Percentiles rank a stretch among this genome's conserved stretches.
Conservation (phyloP, 1,139 yeast species). For the Magnusiomyces tetraspermus region DNA sequence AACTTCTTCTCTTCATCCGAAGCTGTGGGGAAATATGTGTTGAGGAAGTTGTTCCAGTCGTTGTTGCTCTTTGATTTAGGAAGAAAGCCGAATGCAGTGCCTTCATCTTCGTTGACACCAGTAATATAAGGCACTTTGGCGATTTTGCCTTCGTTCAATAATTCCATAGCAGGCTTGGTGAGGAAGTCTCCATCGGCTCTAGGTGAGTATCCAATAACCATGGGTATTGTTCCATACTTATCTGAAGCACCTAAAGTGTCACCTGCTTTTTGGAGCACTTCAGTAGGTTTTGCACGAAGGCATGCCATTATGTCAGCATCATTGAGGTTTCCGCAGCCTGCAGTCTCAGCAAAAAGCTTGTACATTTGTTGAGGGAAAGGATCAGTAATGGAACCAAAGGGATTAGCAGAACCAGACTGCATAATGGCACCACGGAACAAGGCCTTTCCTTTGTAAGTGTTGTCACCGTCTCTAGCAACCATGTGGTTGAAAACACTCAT, state of each 20-base stretch:
- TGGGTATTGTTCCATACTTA: conserved; percentile 6
- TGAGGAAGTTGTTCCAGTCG: not conserved
- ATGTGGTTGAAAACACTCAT: conserved; percentile 24
- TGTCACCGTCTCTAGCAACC: conserved; percentile 17
- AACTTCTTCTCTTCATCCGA: too few relatives aligned
- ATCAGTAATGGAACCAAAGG: conserved; percentile 11
- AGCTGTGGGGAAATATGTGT: too few relatives aligned
- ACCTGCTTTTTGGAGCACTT: conserved; percentile 14
- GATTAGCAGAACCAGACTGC: conserved; percentile 21
- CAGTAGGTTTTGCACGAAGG: conserved; percentile 15
- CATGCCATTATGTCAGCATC: conserved; percentile 17
- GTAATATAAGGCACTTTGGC: conserved; percentile 19
- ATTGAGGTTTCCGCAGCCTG: conserved; percentile 16
- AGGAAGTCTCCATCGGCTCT: conserved; percentile 20
- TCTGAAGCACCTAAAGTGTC: conserved; percentile 9
- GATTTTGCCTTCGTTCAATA: conserved; percentile 13
- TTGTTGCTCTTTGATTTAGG: conserved; percentile 12
- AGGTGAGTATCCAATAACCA: conserved; percentile 16
- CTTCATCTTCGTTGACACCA: conserved; percentile 22
- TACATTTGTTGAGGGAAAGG: conserved; percentile 16
- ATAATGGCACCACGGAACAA: conserved; percentile 25
- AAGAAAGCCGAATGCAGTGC: conserved; percentile 16
- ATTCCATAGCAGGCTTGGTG: conserved; percentile 9
- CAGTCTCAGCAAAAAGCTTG: conserved; percentile 12
- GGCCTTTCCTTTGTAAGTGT: conserved; percentile 14